Evolutionary conservation across 345 rosid genomes (phyloP), one percentile per base, ranked within the genome.

Genomic region (Isatis tinctoria): DNA sequence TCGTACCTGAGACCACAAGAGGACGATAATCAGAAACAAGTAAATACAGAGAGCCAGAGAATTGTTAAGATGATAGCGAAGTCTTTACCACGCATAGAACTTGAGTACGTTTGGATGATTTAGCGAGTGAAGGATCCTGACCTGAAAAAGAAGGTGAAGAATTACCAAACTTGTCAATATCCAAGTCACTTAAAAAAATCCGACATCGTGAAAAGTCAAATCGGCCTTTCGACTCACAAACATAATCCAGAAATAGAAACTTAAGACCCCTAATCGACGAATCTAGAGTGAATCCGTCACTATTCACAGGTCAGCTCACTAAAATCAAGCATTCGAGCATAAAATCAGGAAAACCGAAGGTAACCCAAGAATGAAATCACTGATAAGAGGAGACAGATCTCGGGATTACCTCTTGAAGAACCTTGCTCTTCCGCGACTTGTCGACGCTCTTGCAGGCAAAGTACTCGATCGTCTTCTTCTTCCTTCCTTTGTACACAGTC

Each of bases 401-500:
- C 4, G 9, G 6, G 27, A 80, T 86, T 83, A 95, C 99, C 86
- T 95, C 99, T 66, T 90, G 98, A 70, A 95, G 98, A 74, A 95
- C 89, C 83, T 92, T 90, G 84, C 60, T 86, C 87, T 86, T 85
- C 70, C 88, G 96, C 32, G 99, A 92, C 76, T 95, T 95, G 2
- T 92, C 97, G 1, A 92, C 96, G 70, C 99, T 90, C 89, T 95
- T 95, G 56, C 91, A 83, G 1, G 99, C 97, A 41, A 87, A 95
- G 78, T 95, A 92, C 86, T 92, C 97, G 69, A 95, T 95, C 56
- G 96, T 84, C 86, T 88, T 90, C 97, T 91, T 95, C 97, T 88
- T 92, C 82, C 99, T 85, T 59, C 99, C 99, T 78, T 92, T 92
- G 71, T 92, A 92, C 58, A 95, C 99, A 52, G 88, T 85, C 99